A percentile compares a stretch with the other conserved stretches of the same genome.
Conservation (phyloP, 768 basidiomycete species). For the Kondoa subrosea region DNA sequence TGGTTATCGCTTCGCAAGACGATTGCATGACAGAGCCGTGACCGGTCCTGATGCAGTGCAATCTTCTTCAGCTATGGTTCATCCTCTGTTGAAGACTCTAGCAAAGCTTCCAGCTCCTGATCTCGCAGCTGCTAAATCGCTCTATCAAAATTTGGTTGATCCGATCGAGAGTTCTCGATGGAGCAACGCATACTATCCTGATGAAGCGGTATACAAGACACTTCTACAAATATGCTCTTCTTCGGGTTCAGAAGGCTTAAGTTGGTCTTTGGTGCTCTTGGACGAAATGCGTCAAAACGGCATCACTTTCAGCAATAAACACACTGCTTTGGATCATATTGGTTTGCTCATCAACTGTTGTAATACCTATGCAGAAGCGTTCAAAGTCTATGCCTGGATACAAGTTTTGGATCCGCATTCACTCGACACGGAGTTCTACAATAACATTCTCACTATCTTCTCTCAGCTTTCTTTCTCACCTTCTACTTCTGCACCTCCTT, state of each 20-base stretch:
- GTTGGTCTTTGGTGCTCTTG: conserved; percentile 35
- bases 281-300: conserved; percentile 48
- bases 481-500: conserved; percentile 37
- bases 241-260: conserved; percentile 11
- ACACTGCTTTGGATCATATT: conserved; percentile 41
- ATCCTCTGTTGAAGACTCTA: conserved; percentile 16
- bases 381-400: conserved; percentile 43
- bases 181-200: conserved; percentile 2
- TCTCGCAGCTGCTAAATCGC: not conserved
- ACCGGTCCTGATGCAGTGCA: conserved; percentile 3
- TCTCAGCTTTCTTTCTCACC: conserved; percentile 32
- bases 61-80: conserved; percentile 20
- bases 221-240: conserved; percentile 21
- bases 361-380: conserved; percentile 43
- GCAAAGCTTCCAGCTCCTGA: not conserved
- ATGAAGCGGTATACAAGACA: conserved; percentile 15
- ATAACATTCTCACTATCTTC: conserved; percentile 49
- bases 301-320: conserved; percentile 37
- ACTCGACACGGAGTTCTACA: conserved; percentile 36
- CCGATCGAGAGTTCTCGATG: not conserved
- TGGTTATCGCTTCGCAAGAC: not conserved
- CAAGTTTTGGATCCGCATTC: conserved; percentile 26
- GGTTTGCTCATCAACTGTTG: conserved; percentile 52
- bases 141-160: conserved; percentile 22
- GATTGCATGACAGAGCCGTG: not conserved